These are phyloP conservation scores for Hanseniaspora singularis DNA, from an alignment of 805 yeast species.

Conservation along the genomic window DNA sequence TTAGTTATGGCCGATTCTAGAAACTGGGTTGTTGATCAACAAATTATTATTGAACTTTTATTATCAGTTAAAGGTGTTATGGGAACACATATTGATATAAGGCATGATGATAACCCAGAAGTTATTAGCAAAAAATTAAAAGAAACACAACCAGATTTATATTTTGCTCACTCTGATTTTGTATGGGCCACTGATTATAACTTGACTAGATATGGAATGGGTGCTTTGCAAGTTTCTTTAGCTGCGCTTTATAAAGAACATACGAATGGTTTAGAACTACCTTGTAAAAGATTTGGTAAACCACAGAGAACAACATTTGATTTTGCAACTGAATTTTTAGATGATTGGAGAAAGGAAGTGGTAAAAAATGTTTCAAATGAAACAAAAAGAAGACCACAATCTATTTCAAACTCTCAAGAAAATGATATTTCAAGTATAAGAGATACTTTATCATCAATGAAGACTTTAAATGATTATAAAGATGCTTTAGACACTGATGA, in stretches of 20 bases:
- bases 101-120: constrained; percentile 17
- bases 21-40: constrained; percentile 90
- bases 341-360: constrained; percentile 67
- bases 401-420: constrained; percentile 2
- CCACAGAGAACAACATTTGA: constrained; percentile 81
- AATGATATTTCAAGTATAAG: background rate
- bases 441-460: too few relatives aligned
- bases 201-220: constrained; percentile 82
- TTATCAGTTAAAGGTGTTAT: constrained; percentile 66
- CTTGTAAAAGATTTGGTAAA: constrained; percentile 76
- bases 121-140: constrained; percentile 10
- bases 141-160: constrained; percentile 69
- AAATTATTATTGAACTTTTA: constrained; percentile 69
- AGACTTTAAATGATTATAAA: background rate
- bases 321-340: constrained; percentile 67
- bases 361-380: constrained; percentile 34
- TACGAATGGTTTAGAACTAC: constrained; percentile 60
- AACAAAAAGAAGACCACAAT: constrained; percentile 6
- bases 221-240: constrained; percentile 79
- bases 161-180: constrained; percentile 84
- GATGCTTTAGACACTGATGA: background rate
- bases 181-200: constrained; percentile 87
- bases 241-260: constrained; percentile 76
- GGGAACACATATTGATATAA: constrained; percentile 67
- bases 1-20: constrained; percentile 84